Percentiles rank a stretch among this genome's conserved stretches.
These are phyloP conservation scores for Chaetoceros tenuissimus DNA, from an alignment of 108 stramenopile genomes.

Conservation along the genomic window DNA sequence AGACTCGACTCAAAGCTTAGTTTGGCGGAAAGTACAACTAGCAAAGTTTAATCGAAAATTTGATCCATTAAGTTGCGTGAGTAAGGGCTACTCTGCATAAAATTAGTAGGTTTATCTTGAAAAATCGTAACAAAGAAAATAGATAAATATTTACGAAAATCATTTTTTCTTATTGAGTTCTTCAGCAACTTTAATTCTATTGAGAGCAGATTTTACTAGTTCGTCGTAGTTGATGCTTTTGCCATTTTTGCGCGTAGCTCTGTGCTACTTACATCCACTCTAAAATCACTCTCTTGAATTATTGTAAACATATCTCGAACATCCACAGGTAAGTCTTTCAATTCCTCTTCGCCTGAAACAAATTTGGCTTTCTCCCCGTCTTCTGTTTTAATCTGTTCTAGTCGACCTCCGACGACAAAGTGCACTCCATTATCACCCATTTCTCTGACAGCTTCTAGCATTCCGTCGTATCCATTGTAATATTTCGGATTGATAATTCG, in stretches of 20 bases:
- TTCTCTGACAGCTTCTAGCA: constrained; percentile 34
- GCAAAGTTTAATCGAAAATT: no score
- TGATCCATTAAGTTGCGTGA: no score
- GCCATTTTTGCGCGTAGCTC: constrained; percentile 41
- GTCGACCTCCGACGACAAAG: constrained; percentile 73
- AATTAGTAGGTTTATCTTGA: no score
- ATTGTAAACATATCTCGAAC: constrained; percentile 58
- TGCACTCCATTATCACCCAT: constrained; percentile 53
- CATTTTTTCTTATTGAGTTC: no score
- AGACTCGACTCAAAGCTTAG: no score
- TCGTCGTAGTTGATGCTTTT: no score
- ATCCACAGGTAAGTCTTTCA: constrained; percentile 39
- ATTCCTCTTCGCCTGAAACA: constrained; percentile 56
- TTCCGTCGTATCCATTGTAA: constrained; percentile 38
- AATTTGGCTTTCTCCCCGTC: constrained; percentile 16
- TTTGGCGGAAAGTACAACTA: no score
- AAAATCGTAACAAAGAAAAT: no score
- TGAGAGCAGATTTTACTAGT: no score
- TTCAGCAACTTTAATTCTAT: no score
- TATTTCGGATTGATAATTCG: constrained; percentile 86
- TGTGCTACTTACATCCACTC: constrained; percentile 69
- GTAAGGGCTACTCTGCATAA: no score
- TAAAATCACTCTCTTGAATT: constrained; percentile 58
- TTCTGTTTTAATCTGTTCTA: constrained; percentile 38
- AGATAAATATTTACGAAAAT: no score